phyloP scores from a whole-genome alignment of 306 rosid genomes.

The Amphicarpaea edgeworthii region DNA sequence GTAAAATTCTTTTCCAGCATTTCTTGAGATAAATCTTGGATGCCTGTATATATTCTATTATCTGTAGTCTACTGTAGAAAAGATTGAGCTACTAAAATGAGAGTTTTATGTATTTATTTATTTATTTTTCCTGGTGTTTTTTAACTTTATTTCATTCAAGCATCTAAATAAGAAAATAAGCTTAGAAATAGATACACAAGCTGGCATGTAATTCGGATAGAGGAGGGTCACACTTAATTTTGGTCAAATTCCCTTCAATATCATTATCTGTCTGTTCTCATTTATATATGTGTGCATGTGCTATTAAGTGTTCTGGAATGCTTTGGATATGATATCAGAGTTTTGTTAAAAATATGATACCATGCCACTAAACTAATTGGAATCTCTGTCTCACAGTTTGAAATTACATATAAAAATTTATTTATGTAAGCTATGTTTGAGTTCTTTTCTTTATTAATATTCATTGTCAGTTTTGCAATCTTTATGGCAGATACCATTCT shows the following conservation, averaged over 20 bases:
- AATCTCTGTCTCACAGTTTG: conserved; percentile 23
- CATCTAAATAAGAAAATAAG: conserved; percentile 1
- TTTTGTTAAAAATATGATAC: conserved; percentile 36
- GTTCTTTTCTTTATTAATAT: conserved; percentile 24
- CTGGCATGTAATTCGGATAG: neutral
- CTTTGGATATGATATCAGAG: conserved; percentile 20
- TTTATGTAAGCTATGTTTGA: neutral
- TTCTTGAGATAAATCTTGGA: neutral
- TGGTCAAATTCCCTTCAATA: conserved; percentile 19
- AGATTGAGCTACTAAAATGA: conserved; percentile 1
- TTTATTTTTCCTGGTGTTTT: conserved; percentile 5
- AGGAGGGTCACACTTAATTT: neutral
- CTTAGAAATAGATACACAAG: neutral
- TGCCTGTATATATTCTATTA: conserved; percentile 6
- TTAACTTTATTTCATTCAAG: neutral
- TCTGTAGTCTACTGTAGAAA: neutral
- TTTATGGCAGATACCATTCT: conserved; percentile 81
- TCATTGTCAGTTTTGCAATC: conserved; percentile 32
- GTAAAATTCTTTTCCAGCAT: neutral
- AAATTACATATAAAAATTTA: conserved; percentile 2
- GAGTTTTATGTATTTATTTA: neutral
- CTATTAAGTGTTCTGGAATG: conserved; percentile 30
- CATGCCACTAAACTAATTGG: conserved; percentile 4
- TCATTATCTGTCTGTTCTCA: neutral
- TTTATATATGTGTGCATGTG: neutral